These are phyloP conservation scores for Dissophora globulifera DNA, from an alignment of 192 early-diverging fungal species.

Conservation along the genomic window DNA sequence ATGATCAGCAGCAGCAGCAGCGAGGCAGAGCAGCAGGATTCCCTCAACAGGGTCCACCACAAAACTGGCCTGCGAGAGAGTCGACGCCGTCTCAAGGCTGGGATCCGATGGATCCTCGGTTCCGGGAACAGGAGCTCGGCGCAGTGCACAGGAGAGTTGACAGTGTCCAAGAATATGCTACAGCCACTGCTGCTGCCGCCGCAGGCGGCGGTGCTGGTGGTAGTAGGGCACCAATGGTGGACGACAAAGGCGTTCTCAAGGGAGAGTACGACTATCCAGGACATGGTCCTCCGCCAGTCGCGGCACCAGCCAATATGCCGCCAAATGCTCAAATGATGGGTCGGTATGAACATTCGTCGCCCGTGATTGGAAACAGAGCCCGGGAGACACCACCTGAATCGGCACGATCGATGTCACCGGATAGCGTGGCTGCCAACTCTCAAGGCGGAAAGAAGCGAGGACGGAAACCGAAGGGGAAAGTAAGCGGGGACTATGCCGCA, in stretches of 20 bases:
- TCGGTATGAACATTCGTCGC: neutral
- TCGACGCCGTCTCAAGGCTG: neutral
- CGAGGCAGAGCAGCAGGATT: neutral
- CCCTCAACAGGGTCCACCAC: neutral
- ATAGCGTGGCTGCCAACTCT: neutral
- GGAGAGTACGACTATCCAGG: neutral
- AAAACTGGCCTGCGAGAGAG: neutral
- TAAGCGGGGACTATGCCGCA: neutral
- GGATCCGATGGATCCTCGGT: slow-evolving; percentile 4
- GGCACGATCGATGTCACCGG: slow-evolving; percentile 16
- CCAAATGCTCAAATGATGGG: slow-evolving; percentile 7
- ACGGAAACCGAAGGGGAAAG: slow-evolving; percentile 6
- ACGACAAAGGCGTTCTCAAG: neutral
- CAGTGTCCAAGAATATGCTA: neutral
- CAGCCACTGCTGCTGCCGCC: too few species aligned
- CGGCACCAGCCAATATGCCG: neutral
- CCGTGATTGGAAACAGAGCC: neutral
- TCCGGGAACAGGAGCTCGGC: neutral
- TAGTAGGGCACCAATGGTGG: too few species aligned
- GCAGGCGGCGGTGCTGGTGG: too few species aligned
- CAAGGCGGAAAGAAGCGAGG: neutral
- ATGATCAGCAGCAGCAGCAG: slow-evolving; percentile 2
- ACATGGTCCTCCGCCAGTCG: neutral
- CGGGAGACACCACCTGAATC: slow-evolving; percentile 4
- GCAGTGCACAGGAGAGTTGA: neutral